phyloP scores from a whole-genome alignment of 2,329 filamentous ascomycete species.

The Tolypocladium inflatum region DNA sequence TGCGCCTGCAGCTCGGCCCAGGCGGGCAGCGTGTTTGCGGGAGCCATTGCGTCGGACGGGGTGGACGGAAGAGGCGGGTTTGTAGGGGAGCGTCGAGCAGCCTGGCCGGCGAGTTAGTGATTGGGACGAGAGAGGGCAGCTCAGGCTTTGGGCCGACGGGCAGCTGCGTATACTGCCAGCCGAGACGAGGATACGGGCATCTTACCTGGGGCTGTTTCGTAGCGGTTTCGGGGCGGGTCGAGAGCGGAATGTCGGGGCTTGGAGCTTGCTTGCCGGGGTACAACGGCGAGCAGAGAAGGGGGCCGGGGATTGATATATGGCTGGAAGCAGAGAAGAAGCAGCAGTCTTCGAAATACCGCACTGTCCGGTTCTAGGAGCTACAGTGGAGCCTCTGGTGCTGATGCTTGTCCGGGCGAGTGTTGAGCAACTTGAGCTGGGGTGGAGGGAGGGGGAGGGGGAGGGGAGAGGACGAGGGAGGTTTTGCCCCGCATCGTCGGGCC shows the following conservation, averaged over 20 bases:
- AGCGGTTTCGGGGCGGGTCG: neutral
- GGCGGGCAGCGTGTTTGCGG: constrained; percentile 74
- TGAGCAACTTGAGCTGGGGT: neutral
- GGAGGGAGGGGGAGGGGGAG: neutral
- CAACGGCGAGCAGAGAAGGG: neutral
- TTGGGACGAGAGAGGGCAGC: too few relatives aligned
- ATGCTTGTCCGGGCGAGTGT: neutral
- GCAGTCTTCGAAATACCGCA: neutral
- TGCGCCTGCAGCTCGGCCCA: constrained; percentile 90
- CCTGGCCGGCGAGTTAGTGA: neutral
- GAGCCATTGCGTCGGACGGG: constrained; percentile 47
- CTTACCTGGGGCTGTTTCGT: neutral
- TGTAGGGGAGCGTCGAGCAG: neutral
- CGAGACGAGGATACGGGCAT: neutral
- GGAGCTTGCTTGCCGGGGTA: neutral
- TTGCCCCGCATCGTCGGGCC: neutral
- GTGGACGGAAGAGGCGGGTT: neutral
- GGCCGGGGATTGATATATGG: neutral
- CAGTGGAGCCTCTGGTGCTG: neutral
- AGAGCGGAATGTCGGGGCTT: neutral
- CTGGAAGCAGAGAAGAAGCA: neutral
- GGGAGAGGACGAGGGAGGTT: neutral
- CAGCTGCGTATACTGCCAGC: neutral
- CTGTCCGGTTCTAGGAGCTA: neutral
- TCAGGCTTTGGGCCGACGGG: neutral